Evolutionary conservation across 2,329 filamentous ascomycete species (phyloP).

Genomic region (Apiospora pterosperma): DNA sequence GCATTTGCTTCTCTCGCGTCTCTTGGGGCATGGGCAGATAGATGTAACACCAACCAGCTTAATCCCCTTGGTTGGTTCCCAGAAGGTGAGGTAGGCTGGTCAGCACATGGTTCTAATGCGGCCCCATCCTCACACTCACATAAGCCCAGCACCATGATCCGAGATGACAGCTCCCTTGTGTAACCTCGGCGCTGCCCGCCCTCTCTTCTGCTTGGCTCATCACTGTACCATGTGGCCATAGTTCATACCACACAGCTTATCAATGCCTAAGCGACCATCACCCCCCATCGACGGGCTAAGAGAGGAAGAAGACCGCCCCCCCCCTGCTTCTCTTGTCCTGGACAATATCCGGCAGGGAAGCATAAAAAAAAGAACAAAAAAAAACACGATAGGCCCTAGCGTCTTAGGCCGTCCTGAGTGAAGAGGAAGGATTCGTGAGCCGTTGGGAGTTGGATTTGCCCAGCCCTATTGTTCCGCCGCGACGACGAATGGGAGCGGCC

Average conservation of each 20-base stretch:
- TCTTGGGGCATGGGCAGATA: too few relatives aligned
- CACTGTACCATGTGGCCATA: background rate
- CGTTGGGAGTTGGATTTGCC: background rate
- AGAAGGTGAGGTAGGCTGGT: background rate
- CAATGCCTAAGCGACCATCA: background rate
- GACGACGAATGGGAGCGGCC: background rate
- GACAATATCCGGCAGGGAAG: background rate
- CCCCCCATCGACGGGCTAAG: background rate
- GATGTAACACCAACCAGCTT: background rate
- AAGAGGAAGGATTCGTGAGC: background rate
- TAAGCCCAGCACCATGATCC: background rate
- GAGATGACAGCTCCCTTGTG: background rate
- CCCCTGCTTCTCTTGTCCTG: background rate
- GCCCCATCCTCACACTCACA: background rate
- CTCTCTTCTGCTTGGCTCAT: background rate
- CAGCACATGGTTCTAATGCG: background rate
- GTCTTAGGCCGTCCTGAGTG: background rate
- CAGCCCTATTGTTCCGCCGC: background rate
- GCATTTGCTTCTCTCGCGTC: background rate
- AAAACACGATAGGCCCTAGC: background rate
- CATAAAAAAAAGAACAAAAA: background rate
- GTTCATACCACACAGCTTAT: background rate
- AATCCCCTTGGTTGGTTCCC: background rate
- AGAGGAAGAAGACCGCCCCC: background rate
- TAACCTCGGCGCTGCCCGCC: background rate